Evolutionary conservation across 2,329 filamentous ascomycete species (phyloP), one percentile per base, ranked within the genome.

Genomic region (Pseudogymnoascus sp.): DNA sequence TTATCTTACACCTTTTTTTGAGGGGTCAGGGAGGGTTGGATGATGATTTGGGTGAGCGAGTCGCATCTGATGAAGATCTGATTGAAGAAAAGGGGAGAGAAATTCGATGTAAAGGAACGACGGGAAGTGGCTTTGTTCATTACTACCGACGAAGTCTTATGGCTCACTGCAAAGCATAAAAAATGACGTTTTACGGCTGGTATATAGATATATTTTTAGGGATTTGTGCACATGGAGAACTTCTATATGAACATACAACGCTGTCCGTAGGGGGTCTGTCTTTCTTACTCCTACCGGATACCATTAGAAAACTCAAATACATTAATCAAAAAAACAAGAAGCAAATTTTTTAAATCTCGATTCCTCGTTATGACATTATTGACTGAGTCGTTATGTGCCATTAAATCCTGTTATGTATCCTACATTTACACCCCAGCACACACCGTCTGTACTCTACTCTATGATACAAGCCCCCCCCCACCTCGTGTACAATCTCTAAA

Each of bases 351-450:
- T 11, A 33, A 53, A 31, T 1, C 12, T 24, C 10, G 19, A n/a
- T 19, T 53, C 19, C 19, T 43, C 46, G 6, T 53, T 19, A 33
- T 53, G 46, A 6, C 46, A 12, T 53, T 53, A 53, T 53, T 31
- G 43, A 46, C 22, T 3, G 26, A 11, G 41, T 46, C 41, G 14
- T 50, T 53, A 19, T 31, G 26, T 31, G 46, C 46, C 46, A 53
- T 53, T 53, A 53, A 53, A 53, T 53, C 46, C 46, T 53, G 46
- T 31, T 53, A 53, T 53, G 46, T 33, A 53, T 53, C 46, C 46
- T 53, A 53, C 46, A 53, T 53, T 28, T 53, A 31, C 46, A 53
- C 24, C 26, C 11, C 40, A 24, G 3, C 46, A 53, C n/a, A 46
- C 5, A 3, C 12, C 26, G 26, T 53, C 33, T 53, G 46, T 53